Conservation (phyloP, 73 alveolate species). For the Tetrahymena borealis region DNA sequence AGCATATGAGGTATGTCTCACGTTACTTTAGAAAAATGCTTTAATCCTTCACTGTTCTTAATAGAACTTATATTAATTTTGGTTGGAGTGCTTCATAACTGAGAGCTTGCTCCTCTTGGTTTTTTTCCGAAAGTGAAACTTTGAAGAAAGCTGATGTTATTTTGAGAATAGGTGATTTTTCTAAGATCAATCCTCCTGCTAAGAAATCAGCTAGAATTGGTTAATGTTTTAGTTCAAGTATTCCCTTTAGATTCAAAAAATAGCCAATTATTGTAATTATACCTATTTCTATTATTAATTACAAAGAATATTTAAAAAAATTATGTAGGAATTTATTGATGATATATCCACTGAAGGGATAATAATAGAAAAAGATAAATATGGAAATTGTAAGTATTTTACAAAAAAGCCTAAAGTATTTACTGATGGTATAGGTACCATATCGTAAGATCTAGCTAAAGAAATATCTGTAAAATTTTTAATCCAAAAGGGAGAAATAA, state of each 20-base stretch:
- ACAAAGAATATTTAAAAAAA: slow-evolving; percentile 40
- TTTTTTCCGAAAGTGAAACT: slow-evolving; percentile 51
- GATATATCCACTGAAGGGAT: neutral
- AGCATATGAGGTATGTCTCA: slow-evolving; percentile 40
- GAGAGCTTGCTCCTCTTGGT: slow-evolving; percentile 73
- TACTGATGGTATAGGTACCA: slow-evolving; percentile 80
- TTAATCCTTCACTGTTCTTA: slow-evolving; percentile 47
- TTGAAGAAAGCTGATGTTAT: slow-evolving; percentile 35
- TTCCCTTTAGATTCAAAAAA: slow-evolving; percentile 45
- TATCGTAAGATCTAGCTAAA: slow-evolving; percentile 63
- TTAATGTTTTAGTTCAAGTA: slow-evolving; percentile 71
- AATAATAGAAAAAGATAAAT: neutral
- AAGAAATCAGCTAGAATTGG: slow-evolving; percentile 86
- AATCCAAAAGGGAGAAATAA: too few relatives aligned
- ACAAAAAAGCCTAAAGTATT: slow-evolving; percentile 6
- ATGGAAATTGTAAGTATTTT: neutral
- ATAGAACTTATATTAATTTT: slow-evolving; percentile 50
- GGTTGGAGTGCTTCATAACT: slow-evolving; percentile 81
- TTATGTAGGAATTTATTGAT: neutral
- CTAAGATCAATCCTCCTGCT: slow-evolving; percentile 50
- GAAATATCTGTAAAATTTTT: slow-evolving; percentile 50
- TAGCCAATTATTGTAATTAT: slow-evolving; percentile 47
- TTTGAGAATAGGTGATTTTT: slow-evolving; percentile 69
- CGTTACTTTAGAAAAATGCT: slow-evolving; percentile 35
- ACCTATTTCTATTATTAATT: slow-evolving; percentile 11